These are phyloP conservation scores for Teunomyces pallodes DNA, from an alignment of 805 yeast genomes.

Conservation along the genomic window DNA sequence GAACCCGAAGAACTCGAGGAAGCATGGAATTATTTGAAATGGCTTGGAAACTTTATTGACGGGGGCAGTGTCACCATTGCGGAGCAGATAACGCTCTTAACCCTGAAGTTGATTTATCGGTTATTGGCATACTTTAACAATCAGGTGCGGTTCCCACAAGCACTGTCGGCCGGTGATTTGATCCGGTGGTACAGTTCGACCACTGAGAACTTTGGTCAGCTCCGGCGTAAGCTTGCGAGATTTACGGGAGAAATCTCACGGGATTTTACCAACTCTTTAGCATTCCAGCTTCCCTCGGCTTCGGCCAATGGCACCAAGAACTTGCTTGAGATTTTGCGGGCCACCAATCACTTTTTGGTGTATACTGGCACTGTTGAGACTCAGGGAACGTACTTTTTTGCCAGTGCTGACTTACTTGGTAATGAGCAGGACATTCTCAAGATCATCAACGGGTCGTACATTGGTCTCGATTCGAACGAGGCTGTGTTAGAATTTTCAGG, in stretches of 20 bases:
- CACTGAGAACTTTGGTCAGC: slow-evolving; percentile 67
- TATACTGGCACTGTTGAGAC: slow-evolving; percentile 71
- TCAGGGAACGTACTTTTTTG: slow-evolving; percentile 78
- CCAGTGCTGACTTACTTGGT: slow-evolving; percentile 55
- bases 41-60: slow-evolving; percentile 73
- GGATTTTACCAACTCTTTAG: slow-evolving; percentile 71
- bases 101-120: slow-evolving; percentile 65
- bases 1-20: slow-evolving; percentile 88
- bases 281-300: slow-evolving; percentile 47
- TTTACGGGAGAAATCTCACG: slow-evolving; percentile 66
- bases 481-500: slow-evolving; percentile 26
- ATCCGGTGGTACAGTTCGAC: slow-evolving; percentile 66
- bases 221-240: slow-evolving; percentile 79
- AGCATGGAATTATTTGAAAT: slow-evolving; percentile 75
- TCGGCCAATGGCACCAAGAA: slow-evolving; percentile 46
- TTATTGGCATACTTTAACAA: slow-evolving; percentile 67
- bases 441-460: slow-evolving; percentile 38
- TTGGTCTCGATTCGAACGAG: slow-evolving; percentile 35
- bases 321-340: slow-evolving; percentile 56
- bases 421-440: slow-evolving; percentile 38
- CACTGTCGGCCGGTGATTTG: slow-evolving; percentile 34
- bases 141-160: slow-evolving; percentile 64
- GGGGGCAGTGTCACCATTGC: slow-evolving; percentile 83
- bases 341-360: slow-evolving; percentile 71
- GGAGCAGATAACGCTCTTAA: slow-evolving; percentile 64